Evolutionary conservation across 768 basidiomycete species (phyloP), one percentile per base, ranked within the genome.

Genomic region (Russula vinacea): DNA sequence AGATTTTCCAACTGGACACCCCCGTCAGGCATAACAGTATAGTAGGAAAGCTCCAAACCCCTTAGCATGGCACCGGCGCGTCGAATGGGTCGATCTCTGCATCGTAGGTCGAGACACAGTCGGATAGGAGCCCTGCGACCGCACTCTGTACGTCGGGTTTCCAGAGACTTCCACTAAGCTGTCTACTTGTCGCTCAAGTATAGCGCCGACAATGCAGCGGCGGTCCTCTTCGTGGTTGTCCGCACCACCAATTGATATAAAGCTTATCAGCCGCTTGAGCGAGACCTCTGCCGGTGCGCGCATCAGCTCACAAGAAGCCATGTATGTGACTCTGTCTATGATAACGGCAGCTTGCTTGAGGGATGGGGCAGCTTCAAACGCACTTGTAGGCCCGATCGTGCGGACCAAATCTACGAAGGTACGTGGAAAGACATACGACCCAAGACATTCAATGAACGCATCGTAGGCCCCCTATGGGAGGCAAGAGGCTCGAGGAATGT

Each of bases 281-380:
- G 87, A 85, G 6, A 89, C 77, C 14, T 79, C 75, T 6, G 74
- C 71, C 0, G 84, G 74, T 9, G 76, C 68, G 53, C 88, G 75
- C 33, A 89, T 76, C 5, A 92, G 80, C 33, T 92, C 90, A 71
- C 82, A 88, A 2, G 82, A 75, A 14, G 83, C 87, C 26, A 88
- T 78, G 62, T 86, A 87, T 0, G 90, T 87, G 26, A 86, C 75
- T 22, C 85, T 77, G 65, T 91, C 88, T 19, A 92, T 69, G 47
- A 91, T 80, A 9, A 75, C 72, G 0, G 77, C 81, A 7, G 90
- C 78, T 61, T 89, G 87, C 66, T 80, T 84, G 40, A 83, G 73
- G 2, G 75, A 69, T 32, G 77, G 69, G 14, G 76, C 78, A 0
- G 74, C 58, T n/a, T 75, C 75, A 67, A 85, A 84, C 13, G 82